Base-by-base conservation (phyloP, 2,329 filamentous ascomycete genomes). In the Escovopsis sp. region DNA sequence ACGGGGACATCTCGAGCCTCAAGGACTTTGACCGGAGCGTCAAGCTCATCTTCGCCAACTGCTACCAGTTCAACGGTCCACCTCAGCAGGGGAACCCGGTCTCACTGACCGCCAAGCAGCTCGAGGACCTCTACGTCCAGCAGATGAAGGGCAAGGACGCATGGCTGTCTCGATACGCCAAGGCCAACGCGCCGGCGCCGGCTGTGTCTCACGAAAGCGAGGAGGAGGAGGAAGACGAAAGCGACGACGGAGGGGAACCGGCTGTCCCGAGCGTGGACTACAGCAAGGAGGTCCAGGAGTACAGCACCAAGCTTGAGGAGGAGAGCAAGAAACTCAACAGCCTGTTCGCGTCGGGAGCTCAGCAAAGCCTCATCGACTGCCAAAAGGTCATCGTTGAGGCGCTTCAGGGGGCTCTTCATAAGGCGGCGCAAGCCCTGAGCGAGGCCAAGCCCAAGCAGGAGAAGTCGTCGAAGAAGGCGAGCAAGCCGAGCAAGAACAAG, bases 1-100 rank as follows among this genome's bases (percentile, higher is more conserved):
- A 70, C 11, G 86, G 87, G 26, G 76, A 86, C 43, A 96, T 96
- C 55, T 73, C 77, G 50, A 85, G 73, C 44, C 72, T 85, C 1
- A 87, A 86, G 59, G 88, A 95, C 38, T 86, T 96, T 52, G 83
- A 94, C 55, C 73, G 73, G 45, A 88, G 94, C 54, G 75, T 94
- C 43, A 74, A 78, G 39, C 73, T 87, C 44, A 88, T 96, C 51
- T 81, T 95, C 55, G 72, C 76, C 51, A 98, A 98, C 59, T 95
- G 89, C 60, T 86, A 79, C 67, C 81, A 82, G 48, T 98, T 96
- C 72, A 98, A 98, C 52, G 67, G 69, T 3, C 67, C 73, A 1
- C 54, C 58, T 4, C 52, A 56, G 0, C 58, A 62, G 43, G 80
- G 77, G 8, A 86, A 93, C 48, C 71, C 78, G 1, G 84, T 93